Base-by-base conservation (phyloP, 495 filamentous ascomycete species). In the Margaritispora aquatica region DNA sequence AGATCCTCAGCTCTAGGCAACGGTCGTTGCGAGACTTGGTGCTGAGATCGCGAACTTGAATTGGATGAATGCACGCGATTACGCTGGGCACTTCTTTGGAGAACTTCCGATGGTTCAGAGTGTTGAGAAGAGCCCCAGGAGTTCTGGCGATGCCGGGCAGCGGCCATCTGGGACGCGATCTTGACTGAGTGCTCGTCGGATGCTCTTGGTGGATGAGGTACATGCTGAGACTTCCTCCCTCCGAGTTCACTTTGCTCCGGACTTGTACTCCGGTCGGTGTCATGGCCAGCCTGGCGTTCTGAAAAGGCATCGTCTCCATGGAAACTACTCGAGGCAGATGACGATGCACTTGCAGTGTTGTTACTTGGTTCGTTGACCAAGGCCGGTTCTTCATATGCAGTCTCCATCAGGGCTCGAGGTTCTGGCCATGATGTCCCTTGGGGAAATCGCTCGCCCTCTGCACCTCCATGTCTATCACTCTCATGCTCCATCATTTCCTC, bases 211-310 rank as follows among this genome's bases (percentile, higher is more conserved):
- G 57, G 51, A 9, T 46, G 20, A 5, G 51, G 26, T 17, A 15
- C 19, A 50, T 19, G 8, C 4, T 4, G 47, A 0, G 44, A 26
- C 15, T 41, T 26, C 1, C 53, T 48, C 47, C 65, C 74, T 4
- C 59, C 72, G 21, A 70, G 66, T 21, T 65, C 50, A 60, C 71
- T 70, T 46, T 62, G 64, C 24, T 76, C 75, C 0, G 75, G 76
- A 47, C 75, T 75, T 0, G 77, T 80, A 36, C 68, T 75, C 52
- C 73, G 70, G 62, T 73, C 74, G 1, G 76, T 75, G 58, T 81
- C 72, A 44, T 68, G 67, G 44, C 76, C 68, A 21, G 61, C 60
- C 34, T 63, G 31, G 20, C 58, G 62, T 9, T 71, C 70, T 26
- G 70, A 69, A 20, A 58, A 59, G 54, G 71, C 67, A 31, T 71